Conservation (phyloP, 2,329 filamentous ascomycete genomes). For the Curvularia lunata region DNA sequence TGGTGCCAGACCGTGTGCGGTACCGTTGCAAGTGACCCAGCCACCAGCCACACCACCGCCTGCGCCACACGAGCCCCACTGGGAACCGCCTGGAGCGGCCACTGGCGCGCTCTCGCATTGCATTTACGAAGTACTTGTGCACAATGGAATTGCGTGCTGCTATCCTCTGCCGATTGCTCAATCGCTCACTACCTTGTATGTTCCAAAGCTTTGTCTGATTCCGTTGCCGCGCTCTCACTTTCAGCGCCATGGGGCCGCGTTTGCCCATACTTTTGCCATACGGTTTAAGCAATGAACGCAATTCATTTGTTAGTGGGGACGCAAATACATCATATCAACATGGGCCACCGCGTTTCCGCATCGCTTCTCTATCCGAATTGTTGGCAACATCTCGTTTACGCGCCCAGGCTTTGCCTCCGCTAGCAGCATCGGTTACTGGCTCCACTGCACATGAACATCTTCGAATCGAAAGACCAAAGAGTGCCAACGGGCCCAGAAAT, state of each 20-base stretch:
- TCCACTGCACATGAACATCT: not conserved
- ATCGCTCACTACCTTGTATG: not conserved
- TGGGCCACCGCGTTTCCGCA: not conserved
- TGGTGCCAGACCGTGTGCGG: not conserved
- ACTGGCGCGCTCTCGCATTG: not conserved
- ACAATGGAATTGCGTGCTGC: not conserved
- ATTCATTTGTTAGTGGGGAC: not conserved
- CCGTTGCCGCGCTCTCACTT: conserved; percentile 29
- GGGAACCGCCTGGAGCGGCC: not conserved
- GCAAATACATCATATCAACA: not conserved
- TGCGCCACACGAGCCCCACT: not conserved
- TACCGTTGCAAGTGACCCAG: not conserved
- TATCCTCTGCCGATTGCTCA: not conserved
- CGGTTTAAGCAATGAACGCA: conserved; percentile 13
- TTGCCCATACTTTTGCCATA: conserved; percentile 19
- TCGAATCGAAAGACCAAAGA: not conserved
- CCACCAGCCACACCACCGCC: not conserved
- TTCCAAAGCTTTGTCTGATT: not conserved
- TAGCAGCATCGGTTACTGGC: not conserved
- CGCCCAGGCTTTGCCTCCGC: not conserved
- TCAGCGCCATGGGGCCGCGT: conserved; percentile 5
- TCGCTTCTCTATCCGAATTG: conserved; percentile 1
- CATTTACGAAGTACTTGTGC: not conserved
- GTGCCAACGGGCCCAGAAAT: conserved; percentile 1
- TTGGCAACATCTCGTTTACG: not conserved